Conservation (phyloP, 2,329 filamentous ascomycete species). For the Fonsecaea pedrosoi region DNA sequence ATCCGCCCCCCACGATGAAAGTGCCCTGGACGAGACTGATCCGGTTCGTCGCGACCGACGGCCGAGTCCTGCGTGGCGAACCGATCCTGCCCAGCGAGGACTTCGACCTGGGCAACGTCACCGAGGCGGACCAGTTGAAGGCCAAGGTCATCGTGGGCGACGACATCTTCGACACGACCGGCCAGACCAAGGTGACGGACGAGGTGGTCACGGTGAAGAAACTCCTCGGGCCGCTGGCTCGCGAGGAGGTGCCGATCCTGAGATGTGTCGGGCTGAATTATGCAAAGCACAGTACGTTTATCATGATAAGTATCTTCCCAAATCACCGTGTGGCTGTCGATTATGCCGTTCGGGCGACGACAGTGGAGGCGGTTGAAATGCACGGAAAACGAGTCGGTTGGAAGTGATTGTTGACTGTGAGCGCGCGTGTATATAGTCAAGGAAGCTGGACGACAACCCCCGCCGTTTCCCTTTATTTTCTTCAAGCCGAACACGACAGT, state of each 20-base stretch:
- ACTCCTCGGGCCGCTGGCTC: slow-evolving; percentile 60
- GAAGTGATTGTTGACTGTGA: slow-evolving; percentile 8
- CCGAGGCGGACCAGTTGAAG: slow-evolving; percentile 56
- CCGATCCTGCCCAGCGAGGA: slow-evolving; percentile 55
- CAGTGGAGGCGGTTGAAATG: too few relatives aligned
- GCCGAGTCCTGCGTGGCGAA: slow-evolving; percentile 59
- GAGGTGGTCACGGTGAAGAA: slow-evolving; percentile 62
- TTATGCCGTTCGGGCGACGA: too few relatives aligned
- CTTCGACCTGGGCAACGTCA: slow-evolving; percentile 57
- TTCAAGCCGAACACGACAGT: slow-evolving; percentile 50
- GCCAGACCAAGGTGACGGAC: slow-evolving; percentile 53
- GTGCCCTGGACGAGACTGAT: slow-evolving; percentile 61
- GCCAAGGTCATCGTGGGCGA: slow-evolving; percentile 60
- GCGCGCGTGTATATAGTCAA: slow-evolving; percentile 34
- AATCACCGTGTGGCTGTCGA: too few relatives aligned
- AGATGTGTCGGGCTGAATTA: slow-evolving; percentile 58
- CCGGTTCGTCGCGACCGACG: slow-evolving; percentile 61
- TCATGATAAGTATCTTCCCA: not conserved
- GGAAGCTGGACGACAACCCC: slow-evolving; percentile 49
- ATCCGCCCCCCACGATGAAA: slow-evolving; percentile 20
- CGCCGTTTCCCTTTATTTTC: slow-evolving; percentile 48
- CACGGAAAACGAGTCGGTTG: too few relatives aligned
- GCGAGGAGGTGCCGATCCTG: slow-evolving; percentile 61
- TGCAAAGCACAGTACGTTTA: slow-evolving; percentile 52
- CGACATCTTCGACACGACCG: slow-evolving; percentile 56